Percentiles rank a stretch among this genome's conserved stretches.
Conservation (phyloP, 257 asterid species). For the Solanum chilense region DNA sequence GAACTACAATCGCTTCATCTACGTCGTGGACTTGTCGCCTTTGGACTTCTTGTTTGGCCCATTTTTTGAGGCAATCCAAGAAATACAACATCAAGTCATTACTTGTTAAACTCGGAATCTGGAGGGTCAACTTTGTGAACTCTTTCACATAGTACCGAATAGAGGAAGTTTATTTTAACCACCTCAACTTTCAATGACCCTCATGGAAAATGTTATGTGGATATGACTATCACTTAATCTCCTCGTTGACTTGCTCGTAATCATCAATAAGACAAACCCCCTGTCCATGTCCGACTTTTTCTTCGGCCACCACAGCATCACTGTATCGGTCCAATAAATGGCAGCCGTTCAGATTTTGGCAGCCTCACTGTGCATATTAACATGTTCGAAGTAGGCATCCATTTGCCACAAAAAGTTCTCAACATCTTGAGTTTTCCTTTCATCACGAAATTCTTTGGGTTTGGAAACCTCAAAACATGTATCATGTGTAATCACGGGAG, state of each 20-base stretch:
- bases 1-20: no score
- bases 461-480: background rate
- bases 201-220: background rate
- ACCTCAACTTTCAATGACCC: background rate
- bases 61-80: no score
- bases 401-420: background rate
- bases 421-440: background rate
- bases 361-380: background rate
- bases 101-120: rapidly evolving
- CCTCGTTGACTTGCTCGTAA: background rate
- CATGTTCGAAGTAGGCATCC: background rate
- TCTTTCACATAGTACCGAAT: no score
- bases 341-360: background rate
- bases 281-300: no score
- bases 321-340: no score
- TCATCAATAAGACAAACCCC: background rate
- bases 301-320: background rate
- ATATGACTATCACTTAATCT: no score
- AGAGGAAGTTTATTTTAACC: no score
- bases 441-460: background rate
- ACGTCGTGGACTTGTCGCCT: no score
- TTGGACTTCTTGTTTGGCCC: no score
- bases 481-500: background rate
- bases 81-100: no score
- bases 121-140: no score